Evolutionary conservation across 306 rosid genomes (phyloP).

Genomic region (Purshia tridentata): DNA sequence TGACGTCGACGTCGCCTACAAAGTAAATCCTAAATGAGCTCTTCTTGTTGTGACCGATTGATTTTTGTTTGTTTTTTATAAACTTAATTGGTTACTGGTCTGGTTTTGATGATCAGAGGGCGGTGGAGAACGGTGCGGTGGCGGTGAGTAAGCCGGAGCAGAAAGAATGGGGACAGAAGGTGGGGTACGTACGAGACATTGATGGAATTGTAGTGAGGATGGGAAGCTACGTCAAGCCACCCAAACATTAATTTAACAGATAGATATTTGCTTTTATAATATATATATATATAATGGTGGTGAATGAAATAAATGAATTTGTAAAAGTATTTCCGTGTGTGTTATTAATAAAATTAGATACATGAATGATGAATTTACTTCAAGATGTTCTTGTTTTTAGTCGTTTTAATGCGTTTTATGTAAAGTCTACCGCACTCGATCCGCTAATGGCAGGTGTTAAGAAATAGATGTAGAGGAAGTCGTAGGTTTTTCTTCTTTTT

Average conservation of each 20-base stretch:
- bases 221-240: conserved; percentile 62
- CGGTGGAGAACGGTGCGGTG: conserved; percentile 84
- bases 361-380: not conserved
- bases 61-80: not conserved
- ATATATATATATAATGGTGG: no score
- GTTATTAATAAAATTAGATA: not conserved
- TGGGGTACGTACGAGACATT: conserved; percentile 73
- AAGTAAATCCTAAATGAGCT: conserved; percentile 43
- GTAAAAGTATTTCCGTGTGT: not conserved
- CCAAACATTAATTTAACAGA: conserved; percentile 27
- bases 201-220: conserved; percentile 79
- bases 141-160: conserved; percentile 64
- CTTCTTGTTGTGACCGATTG: not conserved
- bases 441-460: no score
- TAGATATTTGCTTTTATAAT: no score
- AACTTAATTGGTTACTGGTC: not conserved
- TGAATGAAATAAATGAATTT: not conserved
- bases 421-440: no score
- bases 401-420: no score
- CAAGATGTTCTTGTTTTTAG: no score
- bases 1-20: conserved; percentile 73
- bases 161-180: conserved; percentile 88
- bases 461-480: no score
- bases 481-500: no score
- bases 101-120: conserved; percentile 43